These are phyloP conservation scores for Phytophthora litchii DNA, from an alignment of 352 stramenopile genomes.

Conservation along the genomic window DNA sequence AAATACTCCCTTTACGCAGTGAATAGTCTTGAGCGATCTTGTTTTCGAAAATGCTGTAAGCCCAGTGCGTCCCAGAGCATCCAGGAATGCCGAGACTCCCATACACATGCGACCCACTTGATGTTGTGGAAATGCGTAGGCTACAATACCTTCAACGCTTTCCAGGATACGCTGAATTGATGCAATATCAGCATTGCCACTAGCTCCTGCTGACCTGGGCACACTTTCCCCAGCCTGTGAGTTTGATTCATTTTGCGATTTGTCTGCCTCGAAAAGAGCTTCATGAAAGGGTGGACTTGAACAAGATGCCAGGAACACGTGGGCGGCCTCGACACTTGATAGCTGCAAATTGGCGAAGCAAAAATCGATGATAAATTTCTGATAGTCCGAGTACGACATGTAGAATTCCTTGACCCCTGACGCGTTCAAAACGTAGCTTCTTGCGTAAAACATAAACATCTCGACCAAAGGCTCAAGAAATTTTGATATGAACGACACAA, in stretches of 20 bases:
- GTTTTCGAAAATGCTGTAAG: constrained; percentile 60
- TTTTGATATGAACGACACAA: constrained; percentile 67
- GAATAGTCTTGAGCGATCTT: constrained; percentile 49
- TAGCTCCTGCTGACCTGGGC: constrained; percentile 13
- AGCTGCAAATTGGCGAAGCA: constrained; percentile 69
- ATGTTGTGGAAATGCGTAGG: constrained; percentile 47
- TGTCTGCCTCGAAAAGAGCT: constrained; percentile 26
- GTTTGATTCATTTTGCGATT: constrained; percentile 9
- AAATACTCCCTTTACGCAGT: constrained; percentile 79
- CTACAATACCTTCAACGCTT: constrained; percentile 54
- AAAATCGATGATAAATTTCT: constrained; percentile 82
- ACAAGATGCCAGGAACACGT: constrained; percentile 74
- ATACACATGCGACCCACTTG: constrained; percentile 72
- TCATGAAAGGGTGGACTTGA: constrained; percentile 58
- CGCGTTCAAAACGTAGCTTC: constrained; percentile 50
- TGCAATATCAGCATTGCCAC: constrained; percentile 15
- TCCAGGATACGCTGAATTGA: constrained; percentile 52
- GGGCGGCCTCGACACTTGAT: constrained; percentile 69
- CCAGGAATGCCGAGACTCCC: constrained; percentile 72
- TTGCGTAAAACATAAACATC: constrained; percentile 84
- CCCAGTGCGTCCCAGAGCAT: constrained; percentile 59
- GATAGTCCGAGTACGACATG: constrained; percentile 74
- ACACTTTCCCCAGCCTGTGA: constrained; percentile 10
- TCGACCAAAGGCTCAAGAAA: constrained; percentile 70
- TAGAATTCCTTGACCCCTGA: constrained; percentile 64